Conservation (phyloP, 768 basidiomycete genomes). For the Lactifluus subvellereus region DNA sequence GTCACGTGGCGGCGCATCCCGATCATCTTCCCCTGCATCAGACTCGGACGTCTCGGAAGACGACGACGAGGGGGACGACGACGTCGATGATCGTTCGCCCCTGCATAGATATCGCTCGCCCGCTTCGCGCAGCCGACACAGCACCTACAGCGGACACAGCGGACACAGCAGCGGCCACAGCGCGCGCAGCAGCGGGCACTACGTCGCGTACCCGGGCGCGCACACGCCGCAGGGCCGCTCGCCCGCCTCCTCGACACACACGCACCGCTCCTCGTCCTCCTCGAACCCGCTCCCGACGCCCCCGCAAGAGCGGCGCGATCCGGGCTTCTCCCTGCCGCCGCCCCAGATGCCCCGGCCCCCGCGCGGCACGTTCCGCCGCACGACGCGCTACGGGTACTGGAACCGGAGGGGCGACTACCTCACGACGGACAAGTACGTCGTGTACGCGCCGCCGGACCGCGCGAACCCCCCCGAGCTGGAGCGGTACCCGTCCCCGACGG, state of each 20-base stretch:
- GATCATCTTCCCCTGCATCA: slow-evolving; percentile 26
- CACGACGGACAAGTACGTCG: slow-evolving; percentile 48
- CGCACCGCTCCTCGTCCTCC: slow-evolving; percentile 16
- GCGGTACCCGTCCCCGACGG: slow-evolving; percentile 49
- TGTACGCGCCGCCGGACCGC: slow-evolving; percentile 54
- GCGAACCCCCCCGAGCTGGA: slow-evolving; percentile 58
- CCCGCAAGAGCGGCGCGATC: slow-evolving; percentile 20
- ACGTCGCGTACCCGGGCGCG: background rate
- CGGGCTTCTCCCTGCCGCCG: slow-evolving; percentile 25
- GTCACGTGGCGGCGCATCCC: slow-evolving; percentile 53
- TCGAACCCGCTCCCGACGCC: slow-evolving; percentile 20
- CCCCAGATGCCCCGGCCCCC: slow-evolving; percentile 31
- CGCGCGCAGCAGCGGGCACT: background rate
- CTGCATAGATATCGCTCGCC: slow-evolving; percentile 6
- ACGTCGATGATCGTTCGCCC: background rate
- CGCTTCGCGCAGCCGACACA: slow-evolving; percentile 2
- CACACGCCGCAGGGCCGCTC: slow-evolving; percentile 21
- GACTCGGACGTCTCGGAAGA: slow-evolving; percentile 7
- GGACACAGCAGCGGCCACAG: background rate
- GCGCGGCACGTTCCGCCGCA: slow-evolving; percentile 28
- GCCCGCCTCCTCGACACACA: slow-evolving; percentile 19
- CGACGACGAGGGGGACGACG: background rate
- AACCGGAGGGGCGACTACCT: slow-evolving; percentile 72
- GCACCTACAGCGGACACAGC: slow-evolving; percentile 6
- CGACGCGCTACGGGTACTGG: slow-evolving; percentile 58